These are phyloP conservation scores for Lachnellula cervina DNA, from an alignment of 2,329 filamentous ascomycete species.

Conservation along the genomic window DNA sequence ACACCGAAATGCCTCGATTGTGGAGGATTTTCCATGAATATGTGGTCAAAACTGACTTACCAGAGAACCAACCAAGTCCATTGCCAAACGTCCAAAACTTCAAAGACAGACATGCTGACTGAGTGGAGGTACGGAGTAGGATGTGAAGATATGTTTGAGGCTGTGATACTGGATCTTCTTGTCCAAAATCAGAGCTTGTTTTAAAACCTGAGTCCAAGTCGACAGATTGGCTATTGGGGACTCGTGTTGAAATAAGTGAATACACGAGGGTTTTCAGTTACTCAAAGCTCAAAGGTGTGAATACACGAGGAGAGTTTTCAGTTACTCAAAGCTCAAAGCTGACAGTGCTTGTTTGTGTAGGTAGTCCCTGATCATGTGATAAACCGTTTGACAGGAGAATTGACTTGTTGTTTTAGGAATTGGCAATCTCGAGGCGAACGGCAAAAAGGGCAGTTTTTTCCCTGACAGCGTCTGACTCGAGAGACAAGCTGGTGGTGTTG, in stretches of 20 bases:
- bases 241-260: background rate
- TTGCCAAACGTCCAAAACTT: slow-evolving; percentile 9
- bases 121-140: background rate
- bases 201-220: background rate
- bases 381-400: background rate
- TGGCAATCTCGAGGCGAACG: slow-evolving; percentile 1
- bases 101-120: slow-evolving; percentile 8
- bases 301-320: no score
- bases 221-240: slow-evolving; percentile 10
- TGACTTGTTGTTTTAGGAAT: slow-evolving; percentile 5
- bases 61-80: slow-evolving; percentile 24
- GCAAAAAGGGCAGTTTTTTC: background rate
- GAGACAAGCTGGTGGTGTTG: slow-evolving; percentile 4
- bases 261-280: no score
- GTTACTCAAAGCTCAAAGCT: no score
- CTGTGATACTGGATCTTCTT: no score
- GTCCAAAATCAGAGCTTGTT: background rate
- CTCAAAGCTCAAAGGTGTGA: no score
- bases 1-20: background rate
- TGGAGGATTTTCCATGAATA: background rate
- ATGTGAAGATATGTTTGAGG: no score
- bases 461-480: background rate
- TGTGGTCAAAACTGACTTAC: slow-evolving; percentile 12
- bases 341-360: background rate
- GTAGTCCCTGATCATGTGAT: background rate